Conservation (phyloP, 176 grass and related monocot genomes). For the Aegilops bicornis region DNA sequence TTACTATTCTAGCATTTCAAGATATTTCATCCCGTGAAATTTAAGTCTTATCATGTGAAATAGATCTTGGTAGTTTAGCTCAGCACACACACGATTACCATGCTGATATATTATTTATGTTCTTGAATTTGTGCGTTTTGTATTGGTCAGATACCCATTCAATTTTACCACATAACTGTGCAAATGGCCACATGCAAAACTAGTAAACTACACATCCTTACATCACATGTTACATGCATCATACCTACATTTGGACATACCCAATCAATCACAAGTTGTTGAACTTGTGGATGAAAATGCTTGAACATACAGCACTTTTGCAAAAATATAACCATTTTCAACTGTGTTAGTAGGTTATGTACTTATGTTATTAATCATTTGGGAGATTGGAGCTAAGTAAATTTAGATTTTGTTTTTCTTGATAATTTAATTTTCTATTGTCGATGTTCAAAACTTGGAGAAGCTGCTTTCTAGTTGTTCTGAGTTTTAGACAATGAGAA, state of each 20-base stretch:
- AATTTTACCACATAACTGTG: not conserved
- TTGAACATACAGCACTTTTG: slow-evolving; percentile 2
- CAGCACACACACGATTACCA: not conserved
- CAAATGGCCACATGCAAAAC: not conserved
- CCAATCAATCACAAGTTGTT: not conserved
- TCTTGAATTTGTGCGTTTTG: slow-evolving; percentile 10
- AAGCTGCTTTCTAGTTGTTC: not conserved
- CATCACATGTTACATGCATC: not conserved
- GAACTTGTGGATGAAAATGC: slow-evolving; percentile 5
- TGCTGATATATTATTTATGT: slow-evolving; percentile 14
- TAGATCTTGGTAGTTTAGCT: slow-evolving; percentile 13
- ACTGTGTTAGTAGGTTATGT: not conserved
- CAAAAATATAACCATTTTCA: not conserved
- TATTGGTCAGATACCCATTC: not conserved
- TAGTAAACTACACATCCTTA: not conserved
- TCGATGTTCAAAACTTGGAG: not conserved
- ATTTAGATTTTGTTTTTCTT: not conserved
- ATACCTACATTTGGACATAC: slow-evolving; percentile 8
- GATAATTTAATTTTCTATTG: not conserved
- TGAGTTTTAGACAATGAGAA: slow-evolving; percentile 1
- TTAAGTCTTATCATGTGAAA: slow-evolving; percentile 19
- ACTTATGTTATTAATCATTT: not conserved
- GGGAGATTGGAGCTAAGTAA: not conserved
- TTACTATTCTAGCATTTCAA: not conserved
- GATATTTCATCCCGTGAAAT: not conserved